Conservation (phyloP, 2,329 filamentous ascomycete genomes). For the Ophiosphaerella korrae region DNA sequence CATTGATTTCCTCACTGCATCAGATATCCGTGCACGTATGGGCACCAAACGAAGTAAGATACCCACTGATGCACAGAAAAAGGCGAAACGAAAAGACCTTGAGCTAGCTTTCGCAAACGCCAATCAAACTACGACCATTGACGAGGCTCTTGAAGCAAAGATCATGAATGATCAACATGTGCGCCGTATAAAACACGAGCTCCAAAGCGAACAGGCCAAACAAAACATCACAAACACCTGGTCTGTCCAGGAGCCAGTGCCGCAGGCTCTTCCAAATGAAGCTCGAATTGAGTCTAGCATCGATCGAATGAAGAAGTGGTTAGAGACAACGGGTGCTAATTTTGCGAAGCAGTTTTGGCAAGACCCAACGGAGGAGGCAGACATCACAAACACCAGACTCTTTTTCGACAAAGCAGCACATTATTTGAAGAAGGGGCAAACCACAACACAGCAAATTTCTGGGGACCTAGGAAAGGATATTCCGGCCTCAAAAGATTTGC, state of each 20-base stretch:
- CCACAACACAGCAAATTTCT: constrained; percentile 27
- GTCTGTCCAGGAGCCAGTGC: background rate
- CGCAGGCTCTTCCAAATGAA: background rate
- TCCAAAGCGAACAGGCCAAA: constrained; percentile 7
- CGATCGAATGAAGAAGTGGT: constrained; percentile 37
- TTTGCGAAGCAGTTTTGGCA: constrained; percentile 40
- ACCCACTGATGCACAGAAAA: constrained; percentile 15
- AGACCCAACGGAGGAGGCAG: constrained; percentile 34
- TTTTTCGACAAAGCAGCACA: constrained; percentile 25
- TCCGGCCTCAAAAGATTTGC: constrained; percentile 29
- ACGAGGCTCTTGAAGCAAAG: constrained; percentile 31
- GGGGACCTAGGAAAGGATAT: constrained; percentile 34
- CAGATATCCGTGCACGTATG: constrained; percentile 51
- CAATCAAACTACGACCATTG: constrained; percentile 15
- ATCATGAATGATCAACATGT: constrained; percentile 36
- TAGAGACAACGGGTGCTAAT: constrained; percentile 29
- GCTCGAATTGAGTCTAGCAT: constrained; percentile 28
- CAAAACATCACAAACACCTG: background rate
- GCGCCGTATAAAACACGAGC: constrained; percentile 30
- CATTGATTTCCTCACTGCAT: constrained; percentile 50
- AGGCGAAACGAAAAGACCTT: constrained; percentile 26
- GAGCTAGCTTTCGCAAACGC: constrained; percentile 31
- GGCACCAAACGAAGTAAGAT: constrained; percentile 27
- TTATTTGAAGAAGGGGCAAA: constrained; percentile 28
- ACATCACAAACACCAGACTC: constrained; percentile 23